Percentiles rank a stretch among this genome's conserved stretches.
Evolutionary conservation across 1,284 basidiomycete genomes (phyloP).

Genomic region (Albatrellus sp.): DNA sequence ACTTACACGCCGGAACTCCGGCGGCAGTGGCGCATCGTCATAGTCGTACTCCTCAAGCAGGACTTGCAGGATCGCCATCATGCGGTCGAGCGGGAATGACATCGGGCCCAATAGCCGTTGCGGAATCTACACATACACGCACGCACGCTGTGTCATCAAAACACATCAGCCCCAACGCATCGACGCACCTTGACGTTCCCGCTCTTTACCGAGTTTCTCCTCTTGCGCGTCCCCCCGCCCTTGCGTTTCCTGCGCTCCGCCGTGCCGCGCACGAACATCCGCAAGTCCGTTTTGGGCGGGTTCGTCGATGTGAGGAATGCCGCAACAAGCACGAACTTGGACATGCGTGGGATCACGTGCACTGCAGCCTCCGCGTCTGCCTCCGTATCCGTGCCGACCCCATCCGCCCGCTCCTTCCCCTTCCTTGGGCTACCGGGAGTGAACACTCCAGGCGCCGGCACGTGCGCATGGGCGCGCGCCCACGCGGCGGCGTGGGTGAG

Average conservation of each 20-base stretch:
- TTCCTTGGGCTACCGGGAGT: conserved; percentile 8
- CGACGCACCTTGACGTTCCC: conserved; percentile 36
- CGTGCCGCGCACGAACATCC: conserved; percentile 66
- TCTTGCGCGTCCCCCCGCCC: conserved; percentile 26
- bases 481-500: conserved; percentile 47
- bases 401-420: conserved; percentile 1
- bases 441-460: conserved; percentile 12
- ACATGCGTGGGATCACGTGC: conserved; percentile 38
- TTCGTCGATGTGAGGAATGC: conserved; percentile 83
- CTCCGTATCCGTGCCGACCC: conserved; percentile 5
- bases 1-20: conserved; percentile 31
- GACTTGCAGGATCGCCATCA: conserved; percentile 75
- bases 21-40: conserved; percentile 32
- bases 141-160: background rate
- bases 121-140: conserved; percentile 37
- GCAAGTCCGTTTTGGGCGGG: conserved; percentile 68
- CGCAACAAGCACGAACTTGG: conserved; percentile 71
- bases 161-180: background rate
- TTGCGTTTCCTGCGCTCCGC: conserved; percentile 56
- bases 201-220: conserved; percentile 23
- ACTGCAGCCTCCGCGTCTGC: conserved; percentile 11
- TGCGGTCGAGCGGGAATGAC: conserved; percentile 71
- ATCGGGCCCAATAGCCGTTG: conserved; percentile 74
- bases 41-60: conserved; percentile 75
- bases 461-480: conserved; percentile 32